Base-by-base conservation (phyloP, 1,139 yeast genomes). In the Suzukiozyma palmioleophila region DNA sequence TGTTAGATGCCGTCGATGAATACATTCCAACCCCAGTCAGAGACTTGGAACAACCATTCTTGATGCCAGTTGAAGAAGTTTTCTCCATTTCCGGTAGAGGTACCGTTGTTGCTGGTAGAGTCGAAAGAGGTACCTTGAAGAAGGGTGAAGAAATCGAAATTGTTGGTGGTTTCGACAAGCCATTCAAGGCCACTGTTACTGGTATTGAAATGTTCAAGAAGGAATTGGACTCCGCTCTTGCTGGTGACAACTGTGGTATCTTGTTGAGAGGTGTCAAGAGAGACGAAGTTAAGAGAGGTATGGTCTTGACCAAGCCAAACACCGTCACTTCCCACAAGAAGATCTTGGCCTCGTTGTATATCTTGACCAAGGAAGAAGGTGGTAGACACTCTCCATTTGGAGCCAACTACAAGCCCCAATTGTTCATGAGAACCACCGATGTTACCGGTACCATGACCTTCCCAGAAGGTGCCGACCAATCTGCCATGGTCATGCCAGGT, bases 1-100 rank as follows among this genome's bases (percentile, higher is more conserved):
- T 92, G 59, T 79, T 92, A 71, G 89, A 81, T 46, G 95, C 96
- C 50, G 90, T 92, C 52, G 99, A 92, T 64, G 90, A 82, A 62
- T 75, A 84, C 73, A 90, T 92, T 53, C 98, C 98, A 62, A 89
- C 96, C 49, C 99, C 99, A 53, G 73, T 72, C 54, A 89, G 99
- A 77, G 97, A 92, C 65, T 78, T 90, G 57, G 97, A 89, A 56
- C 88, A 89, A 72, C 94, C 97, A 53, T 94, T 92, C 79, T 73
- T 92, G 71, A 83, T 92, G 85, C 97, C 98, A 48, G 83, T 92
- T 56, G 98, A 92, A 76, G 97, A 88, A 59, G 94, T 89, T 50
- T 94, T 92, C 79, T 88, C 97, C 45, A 92, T 92, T 55, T 89
- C 97, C 40, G 98, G 98, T 72, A 90, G 98, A 82, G 98, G 98